Conservation (phyloP, 23 red algal species). For the Chondrus crispus region DNA sequence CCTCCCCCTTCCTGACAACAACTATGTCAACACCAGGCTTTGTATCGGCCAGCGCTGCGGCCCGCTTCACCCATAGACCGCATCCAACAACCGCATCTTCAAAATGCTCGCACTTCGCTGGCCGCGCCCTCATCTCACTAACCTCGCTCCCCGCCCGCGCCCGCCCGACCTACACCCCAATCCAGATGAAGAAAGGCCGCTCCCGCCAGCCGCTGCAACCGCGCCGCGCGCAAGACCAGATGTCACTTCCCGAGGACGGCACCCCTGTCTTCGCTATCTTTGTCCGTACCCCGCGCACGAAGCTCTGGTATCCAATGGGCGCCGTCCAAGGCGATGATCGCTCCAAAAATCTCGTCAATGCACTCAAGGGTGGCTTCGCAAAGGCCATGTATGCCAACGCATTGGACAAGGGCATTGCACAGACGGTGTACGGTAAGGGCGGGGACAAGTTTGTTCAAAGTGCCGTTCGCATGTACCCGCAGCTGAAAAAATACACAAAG, state of each 20-base stretch:
- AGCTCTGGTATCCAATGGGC: slow-evolving; percentile 90
- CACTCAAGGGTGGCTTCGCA: slow-evolving; percentile 68
- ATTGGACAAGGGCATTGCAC: slow-evolving; percentile 91
- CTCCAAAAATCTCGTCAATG: slow-evolving; percentile 88
- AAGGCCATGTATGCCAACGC: slow-evolving; percentile 79
- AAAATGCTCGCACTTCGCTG: no score
- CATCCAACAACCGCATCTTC: no score
- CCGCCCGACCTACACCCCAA: neutral
- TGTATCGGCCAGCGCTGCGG: no score
- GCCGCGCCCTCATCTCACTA: no score
- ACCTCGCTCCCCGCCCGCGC: neutral
- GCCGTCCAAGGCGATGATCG: slow-evolving; percentile 80
- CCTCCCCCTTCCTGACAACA: no score
- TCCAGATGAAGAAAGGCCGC: slow-evolving; percentile 58
- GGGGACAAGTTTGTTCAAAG: slow-evolving; percentile 55
- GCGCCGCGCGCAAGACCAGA: slow-evolving; percentile 11
- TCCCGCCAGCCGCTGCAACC: slow-evolving; percentile 51
- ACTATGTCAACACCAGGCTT: no score
- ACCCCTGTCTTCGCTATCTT: slow-evolving; percentile 90
- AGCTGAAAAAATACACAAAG: slow-evolving; percentile 68
- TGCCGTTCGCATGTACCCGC: slow-evolving; percentile 80
- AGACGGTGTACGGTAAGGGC: slow-evolving; percentile 83
- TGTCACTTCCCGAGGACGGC: slow-evolving; percentile 87
- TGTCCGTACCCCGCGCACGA: slow-evolving; percentile 56
- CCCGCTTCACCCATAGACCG: no score